Conservation (phyloP, 306 rosid species). For the Arachis hypogaea region DNA sequence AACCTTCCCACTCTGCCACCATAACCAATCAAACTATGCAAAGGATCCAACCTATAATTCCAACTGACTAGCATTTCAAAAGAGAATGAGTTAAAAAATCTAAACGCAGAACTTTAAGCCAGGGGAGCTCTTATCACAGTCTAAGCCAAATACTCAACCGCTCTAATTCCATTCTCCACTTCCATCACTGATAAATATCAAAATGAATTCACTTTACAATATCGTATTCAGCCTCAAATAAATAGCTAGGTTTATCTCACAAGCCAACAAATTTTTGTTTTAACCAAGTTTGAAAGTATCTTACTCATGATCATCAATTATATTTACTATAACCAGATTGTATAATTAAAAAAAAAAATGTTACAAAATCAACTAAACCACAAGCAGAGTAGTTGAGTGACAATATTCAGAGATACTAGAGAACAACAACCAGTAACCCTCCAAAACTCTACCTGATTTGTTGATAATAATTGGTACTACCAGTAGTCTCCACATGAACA, state of each 20-base stretch:
- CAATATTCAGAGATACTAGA: neutral
- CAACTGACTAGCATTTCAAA: neutral
- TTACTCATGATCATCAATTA: neutral
- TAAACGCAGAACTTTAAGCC: neutral
- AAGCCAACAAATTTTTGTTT: slow-evolving; percentile 13
- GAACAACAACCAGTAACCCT: neutral
- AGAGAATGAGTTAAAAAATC: neutral
- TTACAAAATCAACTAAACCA: slow-evolving; percentile 21
- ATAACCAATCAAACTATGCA: too few relatives aligned
- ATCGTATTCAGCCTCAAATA: neutral
- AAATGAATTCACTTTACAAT: neutral
- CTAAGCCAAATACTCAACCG: neutral
- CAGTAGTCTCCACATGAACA: slow-evolving; percentile 59
- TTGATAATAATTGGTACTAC: slow-evolving; percentile 38
- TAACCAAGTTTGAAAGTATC: slow-evolving; percentile 1
- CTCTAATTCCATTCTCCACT: neutral
- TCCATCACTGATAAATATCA: neutral
- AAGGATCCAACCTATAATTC: too few relatives aligned
- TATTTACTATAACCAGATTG: slow-evolving; percentile 1
- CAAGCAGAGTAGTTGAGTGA: neutral
- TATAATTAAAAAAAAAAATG: slow-evolving; percentile 4
- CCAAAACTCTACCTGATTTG: slow-evolving; percentile 10
- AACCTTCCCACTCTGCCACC: too few relatives aligned
- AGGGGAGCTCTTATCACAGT: neutral
- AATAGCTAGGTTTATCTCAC: neutral